Percentiles rank a stretch among this genome's conserved stretches.
phyloP scores from a whole-genome alignment of 345 rosid genomes.

The Arabis hirsuta region DNA sequence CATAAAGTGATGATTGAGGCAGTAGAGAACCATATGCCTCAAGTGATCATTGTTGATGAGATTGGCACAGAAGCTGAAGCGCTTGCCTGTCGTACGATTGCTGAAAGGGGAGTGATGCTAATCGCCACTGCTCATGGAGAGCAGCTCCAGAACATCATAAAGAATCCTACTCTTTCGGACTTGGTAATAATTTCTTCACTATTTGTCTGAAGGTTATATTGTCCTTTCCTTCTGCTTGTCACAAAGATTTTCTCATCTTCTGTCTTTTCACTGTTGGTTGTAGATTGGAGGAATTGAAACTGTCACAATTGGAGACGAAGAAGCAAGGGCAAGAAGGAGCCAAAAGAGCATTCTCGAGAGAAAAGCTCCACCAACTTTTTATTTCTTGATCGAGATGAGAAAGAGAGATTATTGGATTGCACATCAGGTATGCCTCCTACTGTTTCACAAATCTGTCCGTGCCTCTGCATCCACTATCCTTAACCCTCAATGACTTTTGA shows the following conservation, averaged over 20 bases:
- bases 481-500: neutral
- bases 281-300: conserved; percentile 71
- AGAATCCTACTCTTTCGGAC: conserved; percentile 62
- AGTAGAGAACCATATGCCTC: conserved; percentile 83
- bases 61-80: conserved; percentile 76
- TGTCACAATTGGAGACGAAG: conserved; percentile 72
- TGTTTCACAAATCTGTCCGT: conserved; percentile 6
- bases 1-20: conserved; percentile 78
- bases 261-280: conserved; percentile 8
- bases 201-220: neutral
- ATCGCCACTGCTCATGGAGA: conserved; percentile 77
- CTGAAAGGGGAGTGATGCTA: conserved; percentile 72
- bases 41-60: conserved; percentile 71
- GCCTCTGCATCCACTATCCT: neutral
- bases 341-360: conserved; percentile 73
- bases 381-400: conserved; percentile 74
- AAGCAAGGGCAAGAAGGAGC: conserved; percentile 63
- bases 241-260: neutral
- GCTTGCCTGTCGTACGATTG: conserved; percentile 67
- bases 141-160: conserved; percentile 59
- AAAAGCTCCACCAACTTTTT: conserved; percentile 70
- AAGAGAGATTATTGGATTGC: conserved; percentile 64
- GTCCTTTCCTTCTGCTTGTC: neutral
- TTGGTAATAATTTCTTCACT: conserved; percentile 48
- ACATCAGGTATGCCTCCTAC: conserved; percentile 51